Percentiles rank a stretch among this genome's conserved stretches.
These are phyloP conservation scores for Murraya paniculata DNA, from an alignment of 345 rosid genomes.

Conservation along the genomic window DNA sequence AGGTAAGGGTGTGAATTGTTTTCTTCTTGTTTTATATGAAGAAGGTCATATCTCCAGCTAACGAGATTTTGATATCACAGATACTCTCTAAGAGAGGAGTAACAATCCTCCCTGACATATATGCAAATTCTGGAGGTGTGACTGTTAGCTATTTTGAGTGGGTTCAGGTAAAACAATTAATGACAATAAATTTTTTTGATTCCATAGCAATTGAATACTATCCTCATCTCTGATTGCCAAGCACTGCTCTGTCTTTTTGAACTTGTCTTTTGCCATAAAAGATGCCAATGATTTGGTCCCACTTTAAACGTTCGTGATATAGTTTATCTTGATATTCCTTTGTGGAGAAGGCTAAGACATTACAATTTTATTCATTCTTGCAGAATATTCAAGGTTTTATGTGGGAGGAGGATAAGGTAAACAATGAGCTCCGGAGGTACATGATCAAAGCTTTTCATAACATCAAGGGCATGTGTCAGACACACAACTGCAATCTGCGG, in stretches of 20 bases:
- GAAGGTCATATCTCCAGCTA: neutral
- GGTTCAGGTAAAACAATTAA: conserved; percentile 67
- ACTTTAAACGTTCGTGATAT: neutral
- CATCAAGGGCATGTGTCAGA: conserved; percentile 87
- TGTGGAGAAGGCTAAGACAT: conserved; percentile 2
- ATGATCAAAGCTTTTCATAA: conserved; percentile 85
- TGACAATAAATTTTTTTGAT: neutral
- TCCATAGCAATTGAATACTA: neutral
- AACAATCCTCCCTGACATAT: conserved; percentile 88
- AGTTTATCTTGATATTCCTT: neutral
- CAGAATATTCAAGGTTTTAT: conserved; percentile 99
- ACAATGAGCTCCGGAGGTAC: conserved; percentile 62
- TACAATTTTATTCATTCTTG: conserved; percentile 10
- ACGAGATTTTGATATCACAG: conserved; percentile 37
- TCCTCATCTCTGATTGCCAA: neutral
- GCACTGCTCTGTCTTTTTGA: neutral
- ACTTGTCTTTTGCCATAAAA: neutral
- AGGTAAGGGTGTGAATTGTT: conserved; percentile 40
- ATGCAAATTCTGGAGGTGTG: conserved; percentile 98
- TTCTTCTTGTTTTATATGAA: neutral
- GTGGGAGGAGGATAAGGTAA: conserved; percentile 98
- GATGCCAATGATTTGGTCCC: neutral
- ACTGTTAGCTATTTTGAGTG: conserved; percentile 99
- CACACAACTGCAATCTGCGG: conserved; percentile 82
- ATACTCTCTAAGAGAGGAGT: conserved; percentile 92